Conservation (phyloP, 108 stramenopile species). For the Cyclotella cryptica region DNA sequence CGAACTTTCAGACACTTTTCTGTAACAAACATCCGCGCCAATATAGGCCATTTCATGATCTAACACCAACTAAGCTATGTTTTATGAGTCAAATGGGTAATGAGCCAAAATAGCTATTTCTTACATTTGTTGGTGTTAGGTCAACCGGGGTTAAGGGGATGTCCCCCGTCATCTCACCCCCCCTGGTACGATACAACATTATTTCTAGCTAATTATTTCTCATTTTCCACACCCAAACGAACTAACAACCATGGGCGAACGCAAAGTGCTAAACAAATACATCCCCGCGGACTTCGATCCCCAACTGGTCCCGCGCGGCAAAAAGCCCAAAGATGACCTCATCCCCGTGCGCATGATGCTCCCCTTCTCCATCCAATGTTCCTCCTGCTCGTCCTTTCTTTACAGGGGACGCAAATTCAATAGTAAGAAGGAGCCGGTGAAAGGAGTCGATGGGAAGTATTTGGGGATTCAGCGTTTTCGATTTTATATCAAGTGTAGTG, state of each 20-base stretch:
- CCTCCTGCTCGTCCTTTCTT: conserved; percentile 92
- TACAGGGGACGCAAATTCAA: conserved; percentile 98
- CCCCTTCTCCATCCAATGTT: conserved; percentile 95
- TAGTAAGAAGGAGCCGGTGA: conserved; percentile 90
- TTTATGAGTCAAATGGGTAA: no score
- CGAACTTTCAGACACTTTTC: no score
- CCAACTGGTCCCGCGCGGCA: conserved; percentile 85
- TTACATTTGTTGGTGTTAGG: no score
- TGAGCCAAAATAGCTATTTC: no score
- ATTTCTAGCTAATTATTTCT: no score
- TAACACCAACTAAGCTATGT: no score
- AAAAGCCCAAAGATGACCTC: conserved; percentile 85
- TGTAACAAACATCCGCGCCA: no score
- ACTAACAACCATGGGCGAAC: conserved; percentile 93
- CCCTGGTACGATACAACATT: no score
- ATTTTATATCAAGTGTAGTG: conserved; percentile 95
- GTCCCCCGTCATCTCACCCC: no score
- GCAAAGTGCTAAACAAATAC: conserved; percentile 98
- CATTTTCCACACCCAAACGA: no score
- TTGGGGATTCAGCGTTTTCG: conserved; percentile 93
- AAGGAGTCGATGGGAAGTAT: conserved; percentile 90
- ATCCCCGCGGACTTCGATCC: conserved; percentile 98
- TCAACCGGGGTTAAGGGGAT: no score
- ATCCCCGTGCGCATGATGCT: conserved; percentile 98
- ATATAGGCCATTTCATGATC: no score